phyloP scores from a whole-genome alignment of 2,329 filamentous ascomycete genomes.

The Neopestalotiopsis rosae region DNA sequence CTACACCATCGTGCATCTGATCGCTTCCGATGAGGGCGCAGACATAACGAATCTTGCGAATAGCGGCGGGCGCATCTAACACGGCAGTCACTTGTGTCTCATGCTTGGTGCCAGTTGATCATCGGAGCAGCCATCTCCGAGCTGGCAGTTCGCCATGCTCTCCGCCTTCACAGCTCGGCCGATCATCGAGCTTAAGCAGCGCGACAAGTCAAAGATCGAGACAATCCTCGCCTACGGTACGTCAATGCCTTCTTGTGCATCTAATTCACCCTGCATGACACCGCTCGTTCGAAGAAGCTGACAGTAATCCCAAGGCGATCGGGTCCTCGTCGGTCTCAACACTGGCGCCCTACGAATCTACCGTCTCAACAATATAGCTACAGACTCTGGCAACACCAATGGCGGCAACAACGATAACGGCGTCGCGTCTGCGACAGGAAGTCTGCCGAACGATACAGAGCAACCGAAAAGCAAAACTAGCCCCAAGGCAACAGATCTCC shows the following conservation, averaged over 20 bases:
- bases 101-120: conserved; percentile 18
- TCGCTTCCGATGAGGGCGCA: background rate
- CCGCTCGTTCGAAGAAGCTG: background rate
- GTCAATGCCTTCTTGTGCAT: conserved; percentile 23
- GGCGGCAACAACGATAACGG: conserved; percentile 25
- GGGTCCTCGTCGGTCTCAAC: conserved; percentile 89
- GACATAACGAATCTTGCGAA: background rate
- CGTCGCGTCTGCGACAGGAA: conserved; percentile 13
- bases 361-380: conserved; percentile 75
- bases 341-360: conserved; percentile 90
- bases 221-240: conserved; percentile 89
- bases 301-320: conserved; percentile 67
- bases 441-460: background rate
- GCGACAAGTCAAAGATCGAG: conserved; percentile 97
- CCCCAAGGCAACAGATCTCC: conserved; percentile 74
- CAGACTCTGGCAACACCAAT: conserved; percentile 31
- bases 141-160: conserved; percentile 70
- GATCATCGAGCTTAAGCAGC: conserved; percentile 93
- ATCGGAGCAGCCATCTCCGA: conserved; percentile 18
- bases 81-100: background rate
- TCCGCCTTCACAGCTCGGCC: conserved; percentile 96
- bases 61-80: background rate
- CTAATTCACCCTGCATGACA: conserved; percentile 3
- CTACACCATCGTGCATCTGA: background rate
- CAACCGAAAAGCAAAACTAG: conserved; percentile 32